Conservation (phyloP, 805 yeast genomes). For the Saccharomycopsis sp. region DNA sequence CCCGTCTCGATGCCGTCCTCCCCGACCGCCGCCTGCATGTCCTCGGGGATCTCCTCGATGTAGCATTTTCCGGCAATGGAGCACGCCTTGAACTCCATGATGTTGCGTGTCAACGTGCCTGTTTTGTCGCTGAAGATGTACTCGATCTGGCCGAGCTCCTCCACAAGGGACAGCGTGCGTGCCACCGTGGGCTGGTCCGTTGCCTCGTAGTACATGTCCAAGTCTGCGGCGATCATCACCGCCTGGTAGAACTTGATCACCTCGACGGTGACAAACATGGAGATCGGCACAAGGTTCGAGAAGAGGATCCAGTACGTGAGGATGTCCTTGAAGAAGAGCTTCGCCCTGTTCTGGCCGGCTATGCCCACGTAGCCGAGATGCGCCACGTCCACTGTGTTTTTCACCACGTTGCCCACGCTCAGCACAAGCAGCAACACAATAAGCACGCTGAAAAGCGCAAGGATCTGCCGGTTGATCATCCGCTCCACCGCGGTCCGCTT, state of each 20-base stretch:
- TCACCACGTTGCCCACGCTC: conserved; percentile 80
- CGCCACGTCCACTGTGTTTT: conserved; percentile 45
- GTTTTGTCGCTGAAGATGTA: conserved; percentile 96
- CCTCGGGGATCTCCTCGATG: conserved; percentile 87
- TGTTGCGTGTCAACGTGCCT: conserved; percentile 91
- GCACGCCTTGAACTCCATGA: conserved; percentile 94
- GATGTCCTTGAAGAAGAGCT: conserved; percentile 76
- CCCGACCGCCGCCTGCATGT: conserved; percentile 55
- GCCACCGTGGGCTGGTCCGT: conserved; percentile 94
- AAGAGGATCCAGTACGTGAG: conserved; percentile 94
- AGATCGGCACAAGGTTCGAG: conserved; percentile 96
- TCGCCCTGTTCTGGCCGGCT: conserved; percentile 59
- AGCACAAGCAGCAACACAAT: conserved; percentile 73
- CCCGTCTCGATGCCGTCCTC: conserved; percentile 82
- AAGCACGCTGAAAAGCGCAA: conserved; percentile 78
- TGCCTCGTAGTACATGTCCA: conserved; percentile 83
- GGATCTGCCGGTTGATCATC: conserved; percentile 85
- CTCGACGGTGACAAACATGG: conserved; percentile 93
- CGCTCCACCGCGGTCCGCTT: conserved; percentile 96
- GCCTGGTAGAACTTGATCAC: conserved; percentile 95
- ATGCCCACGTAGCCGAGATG: conserved; percentile 59
- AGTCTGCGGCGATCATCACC: conserved; percentile 83
- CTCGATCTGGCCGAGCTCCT: conserved; percentile 94
- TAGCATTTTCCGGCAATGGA: conserved; percentile 90
- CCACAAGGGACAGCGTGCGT: conserved; percentile 91